phyloP scores from a whole-genome alignment of 495 filamentous ascomycete species.

The Astrothelium macrocarpum region DNA sequence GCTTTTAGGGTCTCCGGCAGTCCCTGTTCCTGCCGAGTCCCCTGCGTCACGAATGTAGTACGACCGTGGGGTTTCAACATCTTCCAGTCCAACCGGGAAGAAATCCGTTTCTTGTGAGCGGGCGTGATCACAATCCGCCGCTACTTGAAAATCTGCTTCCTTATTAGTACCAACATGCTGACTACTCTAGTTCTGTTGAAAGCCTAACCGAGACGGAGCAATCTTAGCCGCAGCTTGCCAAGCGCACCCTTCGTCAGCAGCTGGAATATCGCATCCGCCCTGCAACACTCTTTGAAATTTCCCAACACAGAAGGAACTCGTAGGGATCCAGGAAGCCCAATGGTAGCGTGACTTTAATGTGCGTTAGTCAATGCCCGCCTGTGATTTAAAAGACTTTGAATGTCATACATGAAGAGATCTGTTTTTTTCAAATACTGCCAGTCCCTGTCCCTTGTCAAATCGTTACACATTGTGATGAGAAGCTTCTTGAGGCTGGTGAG shows the following conservation, averaged over 20 bases:
- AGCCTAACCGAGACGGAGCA: too few species aligned
- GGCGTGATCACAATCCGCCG: too few species aligned
- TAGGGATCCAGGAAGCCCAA: not conserved
- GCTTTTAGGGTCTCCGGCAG: not conserved
- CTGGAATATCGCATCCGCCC: too few species aligned
- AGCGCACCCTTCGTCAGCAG: too few species aligned
- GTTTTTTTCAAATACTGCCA: not conserved
- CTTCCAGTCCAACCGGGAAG: not conserved
- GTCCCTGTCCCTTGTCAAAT: not conserved
- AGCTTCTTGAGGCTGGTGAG: not conserved
- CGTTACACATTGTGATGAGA: not conserved
- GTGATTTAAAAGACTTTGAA: not conserved
- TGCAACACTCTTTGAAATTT: too few species aligned
- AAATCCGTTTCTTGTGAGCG: not conserved
- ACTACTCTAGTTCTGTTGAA: too few species aligned
- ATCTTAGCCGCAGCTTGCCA: too few species aligned
- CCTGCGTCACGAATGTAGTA: not conserved
- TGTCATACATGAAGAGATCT: not conserved
- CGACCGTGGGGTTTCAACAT: not conserved
- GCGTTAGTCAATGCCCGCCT: not conserved
- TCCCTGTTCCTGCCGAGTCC: not conserved
- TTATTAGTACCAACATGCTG: too few species aligned
- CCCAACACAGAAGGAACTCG: too few species aligned
- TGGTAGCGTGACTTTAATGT: not conserved
- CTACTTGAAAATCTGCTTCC: too few species aligned